Evolutionary conservation across 1,284 basidiomycete species (phyloP).

Genomic region (Ceratobasidium sp.): DNA sequence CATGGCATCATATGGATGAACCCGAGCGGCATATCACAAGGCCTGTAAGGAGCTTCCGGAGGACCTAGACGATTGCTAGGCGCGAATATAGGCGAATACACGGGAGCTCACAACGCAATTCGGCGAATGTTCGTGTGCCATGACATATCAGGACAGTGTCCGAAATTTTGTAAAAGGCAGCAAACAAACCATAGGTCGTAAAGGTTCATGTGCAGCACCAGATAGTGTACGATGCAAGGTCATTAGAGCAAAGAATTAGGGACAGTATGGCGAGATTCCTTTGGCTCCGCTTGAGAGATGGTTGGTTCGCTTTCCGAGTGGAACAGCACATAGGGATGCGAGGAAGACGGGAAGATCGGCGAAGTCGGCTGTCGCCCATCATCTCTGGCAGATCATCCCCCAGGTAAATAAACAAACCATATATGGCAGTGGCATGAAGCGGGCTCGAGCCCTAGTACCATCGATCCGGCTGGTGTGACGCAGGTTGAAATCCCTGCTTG

Average conservation of each 20-base stretch:
- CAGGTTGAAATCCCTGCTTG: neutral
- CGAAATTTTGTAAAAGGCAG: too few species aligned
- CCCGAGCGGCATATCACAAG: too few species aligned
- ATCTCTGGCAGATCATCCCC: neutral
- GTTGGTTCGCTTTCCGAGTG: conserved; percentile 8
- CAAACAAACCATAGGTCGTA: too few species aligned
- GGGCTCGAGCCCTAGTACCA: too few species aligned
- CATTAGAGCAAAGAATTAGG: neutral
- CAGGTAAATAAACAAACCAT: too few species aligned
- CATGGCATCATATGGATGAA: too few species aligned
- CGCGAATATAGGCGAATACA: neutral
- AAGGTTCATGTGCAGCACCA: neutral
- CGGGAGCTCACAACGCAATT: neutral
- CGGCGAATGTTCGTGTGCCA: neutral
- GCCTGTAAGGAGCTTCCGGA: too few species aligned
- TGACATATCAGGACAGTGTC: neutral
- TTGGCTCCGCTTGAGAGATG: neutral
- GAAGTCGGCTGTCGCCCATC: neutral
- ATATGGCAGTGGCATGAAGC: too few species aligned
- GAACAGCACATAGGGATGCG: conserved; percentile 22
- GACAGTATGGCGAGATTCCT: neutral
- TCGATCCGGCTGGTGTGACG: neutral
- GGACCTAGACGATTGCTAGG: neutral
- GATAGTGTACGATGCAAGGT: neutral
- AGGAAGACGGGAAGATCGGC: conserved; percentile 24